Evolutionary conservation across 2,329 filamentous ascomycete species (phyloP), one percentile per base, ranked within the genome.

Genomic region (Myriosclerotinia duriaeana): DNA sequence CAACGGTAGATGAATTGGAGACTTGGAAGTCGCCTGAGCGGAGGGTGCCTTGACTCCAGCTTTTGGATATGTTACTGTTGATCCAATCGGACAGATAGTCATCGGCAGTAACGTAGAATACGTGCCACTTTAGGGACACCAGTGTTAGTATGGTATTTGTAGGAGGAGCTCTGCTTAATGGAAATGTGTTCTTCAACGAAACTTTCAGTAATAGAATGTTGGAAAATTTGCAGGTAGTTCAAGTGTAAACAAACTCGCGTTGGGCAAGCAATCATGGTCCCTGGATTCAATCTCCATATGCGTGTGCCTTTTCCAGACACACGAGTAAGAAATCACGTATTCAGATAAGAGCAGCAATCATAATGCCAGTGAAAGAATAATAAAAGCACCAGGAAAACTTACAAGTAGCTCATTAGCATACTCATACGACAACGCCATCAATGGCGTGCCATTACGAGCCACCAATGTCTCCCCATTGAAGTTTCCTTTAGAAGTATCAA

Each of bases 381-480:
- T 12, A 50, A 50, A 50, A 50, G 46, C 46, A 12, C 44, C 22
- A 44, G 26, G 12, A 5, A 38, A 44, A 59, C 56, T 59, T 30
- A 59, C 56, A 8, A 59, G 40, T 46, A 46, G 30, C 44, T 59
- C 56, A 17, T 46, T 34, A 15, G 40, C 40, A 17, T 14, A 15
- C 20, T 59, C 56, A 48, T 59, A 59, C 7, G 40, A 46, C 22
- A 59, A 46, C 14, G 56, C 56, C 56, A 59, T 59, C 42, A 59
- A 59, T 6, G 56, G 56, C 14, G 56, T 59, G 15, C 56, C 42
- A 48, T 59, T 59, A 8, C 56, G 40, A 26, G 56, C 56, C 7
- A 59, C 56, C 56, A 59, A 46, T 46, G 56, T 59, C 40, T 59
- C 56, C 12, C 42, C 56, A 59, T 59, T 34, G 17, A 52, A 52